Conservation (phyloP, 257 asterid species). For the Fraxinus cuspidata region DNA sequence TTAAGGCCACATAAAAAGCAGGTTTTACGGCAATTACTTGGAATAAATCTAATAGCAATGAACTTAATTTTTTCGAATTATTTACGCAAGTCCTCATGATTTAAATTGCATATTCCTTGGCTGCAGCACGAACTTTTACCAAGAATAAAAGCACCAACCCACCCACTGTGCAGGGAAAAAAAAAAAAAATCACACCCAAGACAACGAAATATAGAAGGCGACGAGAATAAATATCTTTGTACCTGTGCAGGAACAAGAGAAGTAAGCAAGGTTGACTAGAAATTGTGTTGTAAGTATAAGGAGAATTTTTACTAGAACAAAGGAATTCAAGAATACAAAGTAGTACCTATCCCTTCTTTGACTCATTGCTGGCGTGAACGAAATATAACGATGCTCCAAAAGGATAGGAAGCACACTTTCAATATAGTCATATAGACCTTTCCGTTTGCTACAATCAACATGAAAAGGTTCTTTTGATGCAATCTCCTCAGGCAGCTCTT, state of each 20-base stretch:
- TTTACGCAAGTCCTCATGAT: not conserved
- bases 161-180: not conserved
- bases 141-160: not conserved
- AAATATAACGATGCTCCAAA: slow-evolving; percentile 77
- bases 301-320: not conserved
- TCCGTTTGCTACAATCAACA: slow-evolving; percentile 97
- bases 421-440: slow-evolving; percentile 87
- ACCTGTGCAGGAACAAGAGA: not conserved
- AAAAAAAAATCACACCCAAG: not conserved
- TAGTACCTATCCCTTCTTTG: slow-evolving; percentile 94
- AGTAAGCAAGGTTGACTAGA: not conserved
- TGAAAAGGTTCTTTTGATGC: slow-evolving; percentile 84
- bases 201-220: not conserved
- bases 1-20: not conserved
- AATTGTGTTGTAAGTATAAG: not conserved
- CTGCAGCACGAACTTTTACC: not conserved
- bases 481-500: slow-evolving; percentile 79
- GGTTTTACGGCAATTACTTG: not conserved
- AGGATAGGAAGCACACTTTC: slow-evolving; percentile 88
- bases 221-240: not conserved
- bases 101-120: not conserved
- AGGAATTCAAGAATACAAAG: slow-evolving; percentile 9
- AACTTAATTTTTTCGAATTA: not conserved
- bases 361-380: slow-evolving; percentile 95
- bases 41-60: not conserved